Conservation (phyloP, 768 basidiomycete genomes). For the Tricholoma hemisulphureum region DNA sequence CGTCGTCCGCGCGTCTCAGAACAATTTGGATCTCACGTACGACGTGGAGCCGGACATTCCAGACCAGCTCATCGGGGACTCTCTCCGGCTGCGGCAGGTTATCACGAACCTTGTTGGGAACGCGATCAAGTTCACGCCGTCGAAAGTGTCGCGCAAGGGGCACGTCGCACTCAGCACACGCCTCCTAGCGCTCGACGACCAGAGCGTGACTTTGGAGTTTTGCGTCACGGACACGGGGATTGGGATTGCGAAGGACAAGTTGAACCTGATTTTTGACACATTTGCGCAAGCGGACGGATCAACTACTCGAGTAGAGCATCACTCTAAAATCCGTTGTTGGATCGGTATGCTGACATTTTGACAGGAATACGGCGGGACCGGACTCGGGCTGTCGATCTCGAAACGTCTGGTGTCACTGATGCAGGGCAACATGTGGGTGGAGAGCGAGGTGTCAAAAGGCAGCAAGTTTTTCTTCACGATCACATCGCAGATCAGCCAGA, state of each 20-base stretch:
- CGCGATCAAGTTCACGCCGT: conserved; percentile 95
- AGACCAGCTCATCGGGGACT: conserved; percentile 96
- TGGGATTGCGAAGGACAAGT: conserved; percentile 97
- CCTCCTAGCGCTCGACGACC: conserved; percentile 73
- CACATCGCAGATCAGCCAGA: conserved; percentile 77
- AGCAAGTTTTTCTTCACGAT: conserved; percentile 97
- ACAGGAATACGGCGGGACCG: conserved; percentile 96
- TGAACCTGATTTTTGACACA: conserved; percentile 98
- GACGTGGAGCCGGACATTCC: conserved; percentile 95
- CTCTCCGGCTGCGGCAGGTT: conserved; percentile 89
- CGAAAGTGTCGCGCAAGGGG: conserved; percentile 74
- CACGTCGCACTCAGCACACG: conserved; percentile 89
- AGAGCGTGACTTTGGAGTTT: conserved; percentile 90
- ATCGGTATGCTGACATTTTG: conserved; percentile 8
- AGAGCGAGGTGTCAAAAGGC: conserved; percentile 89
- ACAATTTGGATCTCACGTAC: conserved; percentile 93
- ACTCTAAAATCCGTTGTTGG: too few relatives aligned
- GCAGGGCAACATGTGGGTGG: conserved; percentile 99
- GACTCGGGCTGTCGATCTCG: conserved; percentile 94
- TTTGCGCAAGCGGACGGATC: conserved; percentile 99
- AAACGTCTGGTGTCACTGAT: conserved; percentile 96
- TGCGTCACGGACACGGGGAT: conserved; percentile 98
- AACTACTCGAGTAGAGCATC: conserved; percentile 75
- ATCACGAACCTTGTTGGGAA: conserved; percentile 96
- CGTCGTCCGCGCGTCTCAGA: conserved; percentile 95